Conservation (phyloP, 2,329 filamentous ascomycete species). For the Xylariales sp. region DNA sequence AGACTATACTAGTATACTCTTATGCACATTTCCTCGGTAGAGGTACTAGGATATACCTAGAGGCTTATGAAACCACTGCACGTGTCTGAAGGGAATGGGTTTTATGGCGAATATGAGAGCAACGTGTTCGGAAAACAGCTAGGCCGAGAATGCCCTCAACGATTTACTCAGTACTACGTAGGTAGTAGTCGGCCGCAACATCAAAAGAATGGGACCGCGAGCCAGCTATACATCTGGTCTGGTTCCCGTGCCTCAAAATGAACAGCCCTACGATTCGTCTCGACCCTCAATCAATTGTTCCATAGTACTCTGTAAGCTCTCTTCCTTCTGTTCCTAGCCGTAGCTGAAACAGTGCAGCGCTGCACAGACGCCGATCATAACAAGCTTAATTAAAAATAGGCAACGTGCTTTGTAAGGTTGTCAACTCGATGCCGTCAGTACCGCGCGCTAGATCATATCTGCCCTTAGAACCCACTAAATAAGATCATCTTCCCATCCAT, state of each 20-base stretch:
- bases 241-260: neutral
- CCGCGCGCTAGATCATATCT: conserved; percentile 31
- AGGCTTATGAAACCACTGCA: conserved; percentile 24
- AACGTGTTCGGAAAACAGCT: conserved; percentile 18
- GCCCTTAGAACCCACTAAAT: conserved; percentile 31
- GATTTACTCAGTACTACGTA: neutral
- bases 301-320: too few species aligned
- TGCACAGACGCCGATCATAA: conserved; percentile 25
- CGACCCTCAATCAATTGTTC: neutral
- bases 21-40: neutral
- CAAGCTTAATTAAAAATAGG: conserved; percentile 27
- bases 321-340: conserved; percentile 4
- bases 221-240: neutral
- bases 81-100: conserved; percentile 21
- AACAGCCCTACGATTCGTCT: neutral
- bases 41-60: neutral
- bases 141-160: neutral
- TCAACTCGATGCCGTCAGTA: conserved; percentile 20
- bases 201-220: neutral
- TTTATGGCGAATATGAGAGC: conserved; percentile 10
- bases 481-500: conserved; percentile 24
- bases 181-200: neutral
- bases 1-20: neutral
- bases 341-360: neutral
- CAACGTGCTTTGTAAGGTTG: conserved; percentile 6